Conservation (phyloP, 2,329 filamentous ascomycete genomes). For the Aspergillus pseudotamarii region DNA sequence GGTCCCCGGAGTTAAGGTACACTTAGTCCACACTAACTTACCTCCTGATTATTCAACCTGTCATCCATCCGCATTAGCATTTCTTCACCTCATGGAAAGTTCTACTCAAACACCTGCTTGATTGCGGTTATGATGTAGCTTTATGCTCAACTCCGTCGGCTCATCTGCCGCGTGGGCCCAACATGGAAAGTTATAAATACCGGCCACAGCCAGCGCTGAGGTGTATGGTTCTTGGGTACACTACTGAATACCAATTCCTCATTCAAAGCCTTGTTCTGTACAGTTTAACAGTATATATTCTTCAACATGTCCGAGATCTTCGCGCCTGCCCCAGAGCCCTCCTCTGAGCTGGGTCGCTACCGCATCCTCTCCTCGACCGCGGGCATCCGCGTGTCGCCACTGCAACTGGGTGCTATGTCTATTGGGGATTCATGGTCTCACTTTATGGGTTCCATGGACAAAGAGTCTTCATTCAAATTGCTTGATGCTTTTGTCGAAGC, state of each 20-base stretch:
- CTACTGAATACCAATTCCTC: background rate
- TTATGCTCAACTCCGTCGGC: background rate
- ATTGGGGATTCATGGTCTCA: conserved; percentile 46
- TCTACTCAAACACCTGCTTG: background rate
- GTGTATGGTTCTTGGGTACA: background rate
- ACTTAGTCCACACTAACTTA: background rate
- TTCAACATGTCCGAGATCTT: conserved; percentile 33
- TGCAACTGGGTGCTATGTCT: conserved; percentile 49
- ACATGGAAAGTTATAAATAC: background rate
- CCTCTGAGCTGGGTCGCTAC: conserved; percentile 66
- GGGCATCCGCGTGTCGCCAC: conserved; percentile 66
- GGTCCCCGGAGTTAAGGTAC: background rate
- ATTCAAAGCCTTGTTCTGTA: background rate
- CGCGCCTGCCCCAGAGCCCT: conserved; percentile 52
- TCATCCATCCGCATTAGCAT: background rate
- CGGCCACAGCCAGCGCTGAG: background rate
- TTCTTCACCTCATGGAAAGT: background rate
- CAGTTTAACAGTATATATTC: background rate
- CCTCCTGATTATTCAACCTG: background rate
- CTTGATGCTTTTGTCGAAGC: conserved; percentile 68
- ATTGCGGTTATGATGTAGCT: background rate
- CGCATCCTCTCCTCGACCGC: conserved; percentile 68
- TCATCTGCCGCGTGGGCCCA: background rate
- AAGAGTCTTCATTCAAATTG: conserved; percentile 63
- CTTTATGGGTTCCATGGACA: conserved; percentile 66